Conservation (phyloP, 2,329 filamentous ascomycete species). For the Penicillium psychrosexuale region DNA sequence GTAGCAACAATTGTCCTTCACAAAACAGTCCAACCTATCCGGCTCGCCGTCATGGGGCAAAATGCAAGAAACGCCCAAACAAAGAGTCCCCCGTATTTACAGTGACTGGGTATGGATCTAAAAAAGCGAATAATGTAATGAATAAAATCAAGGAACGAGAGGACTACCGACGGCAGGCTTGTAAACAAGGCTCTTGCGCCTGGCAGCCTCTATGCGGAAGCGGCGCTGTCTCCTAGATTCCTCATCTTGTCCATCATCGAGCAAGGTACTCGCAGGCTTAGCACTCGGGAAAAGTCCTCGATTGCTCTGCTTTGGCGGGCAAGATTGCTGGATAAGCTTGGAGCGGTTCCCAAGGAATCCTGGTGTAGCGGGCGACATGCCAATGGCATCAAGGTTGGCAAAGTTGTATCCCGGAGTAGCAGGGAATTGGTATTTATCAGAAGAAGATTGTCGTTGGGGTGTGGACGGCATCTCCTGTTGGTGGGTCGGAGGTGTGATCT, state of each 20-base stretch:
- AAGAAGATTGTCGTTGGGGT: conserved; percentile 10
- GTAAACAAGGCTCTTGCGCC: conserved; percentile 74
- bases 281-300: conserved; percentile 40
- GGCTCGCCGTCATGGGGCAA: neutral
- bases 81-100: conserved; percentile 20
- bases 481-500: conserved; percentile 33
- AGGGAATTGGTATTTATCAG: conserved; percentile 27
- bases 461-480: conserved; percentile 16
- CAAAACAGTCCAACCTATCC: neutral
- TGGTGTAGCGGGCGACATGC: conserved; percentile 47
- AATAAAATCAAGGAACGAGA: conserved; percentile 49
- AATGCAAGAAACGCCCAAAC: conserved; percentile 7
- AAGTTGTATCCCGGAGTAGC: conserved; percentile 37
- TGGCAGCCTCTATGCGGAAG: conserved; percentile 65
- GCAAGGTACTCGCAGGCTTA: conserved; percentile 1
- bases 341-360: conserved; percentile 46
- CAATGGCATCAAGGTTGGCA: conserved; percentile 36
- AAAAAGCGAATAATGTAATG: conserved; percentile 5
- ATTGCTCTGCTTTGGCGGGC: conserved; percentile 52
- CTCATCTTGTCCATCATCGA: conserved; percentile 24
- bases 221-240: conserved; percentile 47
- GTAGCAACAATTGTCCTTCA: neutral
- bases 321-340: conserved; percentile 51
- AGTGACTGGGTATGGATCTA: conserved; percentile 13
- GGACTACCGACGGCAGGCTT: conserved; percentile 73